Base-by-base conservation (phyloP, 2,329 filamentous ascomycete species). In the Mycocentrospora acerina region DNA sequence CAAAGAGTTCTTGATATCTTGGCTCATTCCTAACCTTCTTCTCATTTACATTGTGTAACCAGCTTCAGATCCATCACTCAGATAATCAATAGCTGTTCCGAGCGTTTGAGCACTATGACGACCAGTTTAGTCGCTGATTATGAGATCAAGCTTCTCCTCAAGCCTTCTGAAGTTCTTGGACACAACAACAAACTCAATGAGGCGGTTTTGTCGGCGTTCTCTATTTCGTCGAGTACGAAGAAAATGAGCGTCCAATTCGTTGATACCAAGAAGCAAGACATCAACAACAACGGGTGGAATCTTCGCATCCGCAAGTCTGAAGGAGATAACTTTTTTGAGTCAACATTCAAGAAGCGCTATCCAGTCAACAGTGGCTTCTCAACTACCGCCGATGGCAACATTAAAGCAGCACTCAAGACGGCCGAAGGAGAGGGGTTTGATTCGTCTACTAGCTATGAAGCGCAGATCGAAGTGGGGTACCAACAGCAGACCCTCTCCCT, bases 311-410 rank as follows among this genome's bases (percentile, higher is more conserved):
- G 67, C 46, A 69, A 67, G 37, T 56, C 38, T 4, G 62, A 69
- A 43, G 55, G 50, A 32, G 50, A 63, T 25, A 36, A 40, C 27
- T 51, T 57, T 13, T 63, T 67, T 31, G 67, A 69, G 48, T 47
- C 69, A n/a, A 70, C 65, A 4, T 70, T 68, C 51, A 70, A 70
- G 53, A 68, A 65, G 51, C 60, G 67, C 12, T 67, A 67, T 46
- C 18, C 38, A 24, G 17, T 44, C 10, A 19, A 11, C 15, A n/a
- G n/a, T n/a, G n/a, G n/a, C n/a, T n/a, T n/a, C n/a, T n/a, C n/a
- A n/a, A n/a, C n/a, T n/a, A n/a, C n/a, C n/a, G n/a, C n/a, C n/a
- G 27, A 51, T 14, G 56, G 67, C 25, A 46, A 64, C 22, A 60
- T 67, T 42, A 46, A 61, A 26, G 55, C 47, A 25, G 54, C 61